A percentile compares a stretch with the other conserved stretches of the same genome.
Evolutionary conservation across 257 asterid species (phyloP).

Genomic region (Rehmannia glutinosa): DNA sequence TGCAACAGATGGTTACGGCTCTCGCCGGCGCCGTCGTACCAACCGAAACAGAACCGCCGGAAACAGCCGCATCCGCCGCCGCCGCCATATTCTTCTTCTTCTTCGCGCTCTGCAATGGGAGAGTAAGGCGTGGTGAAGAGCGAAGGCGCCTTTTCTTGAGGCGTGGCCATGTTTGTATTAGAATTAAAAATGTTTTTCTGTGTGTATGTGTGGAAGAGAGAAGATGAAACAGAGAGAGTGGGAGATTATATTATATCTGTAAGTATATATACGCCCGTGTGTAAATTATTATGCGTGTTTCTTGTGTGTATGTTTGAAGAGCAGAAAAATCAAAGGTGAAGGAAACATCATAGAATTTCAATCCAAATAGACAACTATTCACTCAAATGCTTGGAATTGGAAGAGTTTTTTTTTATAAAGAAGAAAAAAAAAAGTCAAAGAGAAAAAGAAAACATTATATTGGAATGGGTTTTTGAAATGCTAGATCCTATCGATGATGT

Average conservation of each 20-base stretch:
- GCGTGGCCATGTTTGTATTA: background rate
- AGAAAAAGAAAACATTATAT: too few relatives aligned
- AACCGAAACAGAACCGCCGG: slow-evolving; percentile 25
- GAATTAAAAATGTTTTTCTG: too few relatives aligned
- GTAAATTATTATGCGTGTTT: too few relatives aligned
- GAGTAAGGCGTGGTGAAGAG: too few relatives aligned
- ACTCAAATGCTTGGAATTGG: too few relatives aligned
- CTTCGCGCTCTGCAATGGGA: slow-evolving; percentile 12
- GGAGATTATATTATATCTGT: background rate
- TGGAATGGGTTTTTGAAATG: too few relatives aligned
- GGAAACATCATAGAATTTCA: slow-evolving; percentile 4
- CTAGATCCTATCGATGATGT: too few relatives aligned
- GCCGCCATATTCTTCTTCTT: background rate
- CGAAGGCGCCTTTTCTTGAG: slow-evolving; percentile 1
- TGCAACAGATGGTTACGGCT: slow-evolving; percentile 20
- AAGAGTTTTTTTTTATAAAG: too few relatives aligned
- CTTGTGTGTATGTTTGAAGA: slow-evolving; percentile 13
- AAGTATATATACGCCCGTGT: too few relatives aligned
- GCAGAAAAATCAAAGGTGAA: slow-evolving; percentile 12
- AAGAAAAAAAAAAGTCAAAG: too few relatives aligned
- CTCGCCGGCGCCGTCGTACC: too few relatives aligned
- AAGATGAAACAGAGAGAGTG: background rate
- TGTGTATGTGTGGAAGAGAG: too few relatives aligned
- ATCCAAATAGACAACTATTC: background rate
- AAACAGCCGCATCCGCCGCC: slow-evolving; percentile 35